phyloP scores from a whole-genome alignment of 768 basidiomycete genomes.

The Mycena belliarum region DNA sequence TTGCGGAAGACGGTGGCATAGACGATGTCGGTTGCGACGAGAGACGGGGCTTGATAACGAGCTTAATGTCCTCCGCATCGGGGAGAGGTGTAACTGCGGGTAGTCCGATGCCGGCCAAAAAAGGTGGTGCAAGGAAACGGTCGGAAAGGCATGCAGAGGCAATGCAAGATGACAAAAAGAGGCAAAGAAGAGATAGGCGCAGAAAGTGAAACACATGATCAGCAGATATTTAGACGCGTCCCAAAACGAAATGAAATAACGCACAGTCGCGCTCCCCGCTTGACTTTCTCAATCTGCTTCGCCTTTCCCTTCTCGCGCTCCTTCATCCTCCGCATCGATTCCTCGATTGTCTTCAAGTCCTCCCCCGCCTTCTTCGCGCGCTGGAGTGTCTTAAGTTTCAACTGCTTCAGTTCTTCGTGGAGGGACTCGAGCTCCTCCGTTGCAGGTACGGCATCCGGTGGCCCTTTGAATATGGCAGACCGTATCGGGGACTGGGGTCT shows the following conservation, averaged over 20 bases:
- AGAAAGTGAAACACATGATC: slow-evolving; percentile 19
- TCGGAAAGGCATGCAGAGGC: slow-evolving; percentile 10
- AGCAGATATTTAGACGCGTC: slow-evolving; percentile 9
- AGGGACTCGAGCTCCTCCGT: slow-evolving; percentile 71
- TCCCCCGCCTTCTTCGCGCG: slow-evolving; percentile 74
- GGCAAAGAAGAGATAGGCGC: slow-evolving; percentile 7
- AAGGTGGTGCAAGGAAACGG: neutral
- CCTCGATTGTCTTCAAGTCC: slow-evolving; percentile 73
- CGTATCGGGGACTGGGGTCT: slow-evolving; percentile 48
- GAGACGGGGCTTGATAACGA: slow-evolving; percentile 47
- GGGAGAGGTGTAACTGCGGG: slow-evolving; percentile 46
- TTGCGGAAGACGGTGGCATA: slow-evolving; percentile 47
- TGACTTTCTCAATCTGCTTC: slow-evolving; percentile 68
- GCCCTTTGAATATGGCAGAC: slow-evolving; percentile 63
- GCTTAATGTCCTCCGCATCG: slow-evolving; percentile 51
- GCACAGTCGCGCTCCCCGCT: slow-evolving; percentile 76
- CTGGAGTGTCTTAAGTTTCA: slow-evolving; percentile 57
- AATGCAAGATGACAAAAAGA: neutral
- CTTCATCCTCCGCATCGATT: slow-evolving; percentile 74
- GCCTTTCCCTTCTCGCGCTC: slow-evolving; percentile 78
- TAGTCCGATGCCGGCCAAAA: neutral
- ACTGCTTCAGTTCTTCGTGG: slow-evolving; percentile 57
- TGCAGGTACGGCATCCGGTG: slow-evolving; percentile 66
- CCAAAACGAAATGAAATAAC: slow-evolving; percentile 10
- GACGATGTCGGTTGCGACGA: slow-evolving; percentile 47